Base-by-base conservation (phyloP, 331 rosid species). In the Telfairia occidentalis region DNA sequence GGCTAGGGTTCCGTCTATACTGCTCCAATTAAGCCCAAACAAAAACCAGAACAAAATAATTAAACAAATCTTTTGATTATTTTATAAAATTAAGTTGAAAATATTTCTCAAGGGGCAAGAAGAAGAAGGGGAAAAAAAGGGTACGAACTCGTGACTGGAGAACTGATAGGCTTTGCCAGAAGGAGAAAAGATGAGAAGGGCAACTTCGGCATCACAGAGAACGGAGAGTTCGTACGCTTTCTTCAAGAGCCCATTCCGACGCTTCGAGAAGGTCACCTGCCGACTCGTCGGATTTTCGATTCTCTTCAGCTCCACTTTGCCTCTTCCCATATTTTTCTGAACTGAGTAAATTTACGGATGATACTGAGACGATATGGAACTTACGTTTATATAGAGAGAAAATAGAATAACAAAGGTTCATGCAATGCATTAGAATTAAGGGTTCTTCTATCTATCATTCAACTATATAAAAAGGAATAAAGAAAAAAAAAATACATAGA, bases 201-300 rank as follows among this genome's bases (percentile, higher is more conserved):
- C 88, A 16, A 84, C 80, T 64, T 87, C 83, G 55, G 83, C 87
- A 15, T 87, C 90, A n/a, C 90, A 82, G 10, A 87, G 79, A 15
- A 85, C 2, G 5, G 91, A 85, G 32, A 85, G 89, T 79, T 87
- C 91, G 21, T 32, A 74, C 5, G 89, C 89, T 79, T 87, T 87
- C 80, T 85, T 87, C 78, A 83, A 53, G 24, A 87, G 74, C 15
- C 92, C 88, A 43, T 80, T 87, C 46, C 83, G 71, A 63, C 91
- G 76, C 82, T 87, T 85, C 5, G 87, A 85, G 79, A 87, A 85
- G 9, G 81, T 85, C 50, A 85, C 86, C 29, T 80, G 84, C 77
- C 89, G 78, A 63, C 81, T 85, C n/a, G 82, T 71, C 73, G 78
- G 78, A 58, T 74, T 87, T 74, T 88, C 89, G 13, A 82, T 88